Percentiles rank a stretch among this genome's conserved stretches.
These are phyloP conservation scores for Xylaria sp. DNA, from an alignment of 2,329 filamentous ascomycete species.

Conservation along the genomic window DNA sequence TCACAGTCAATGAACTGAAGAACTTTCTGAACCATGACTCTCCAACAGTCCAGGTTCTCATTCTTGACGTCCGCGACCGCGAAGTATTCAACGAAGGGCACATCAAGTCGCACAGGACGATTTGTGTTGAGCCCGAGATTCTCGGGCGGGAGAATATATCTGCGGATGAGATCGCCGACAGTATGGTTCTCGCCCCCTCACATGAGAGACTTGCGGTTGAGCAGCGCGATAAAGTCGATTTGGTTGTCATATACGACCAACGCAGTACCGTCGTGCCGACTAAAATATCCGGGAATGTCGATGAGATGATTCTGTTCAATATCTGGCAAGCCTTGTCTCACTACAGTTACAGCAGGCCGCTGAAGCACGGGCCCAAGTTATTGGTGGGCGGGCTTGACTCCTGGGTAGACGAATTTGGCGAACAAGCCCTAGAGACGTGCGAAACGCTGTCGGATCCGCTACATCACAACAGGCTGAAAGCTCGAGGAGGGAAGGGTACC, in stretches of 20 bases:
- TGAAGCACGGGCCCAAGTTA: constrained; percentile 75
- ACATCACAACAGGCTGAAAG: constrained; percentile 13
- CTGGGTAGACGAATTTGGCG: constrained; percentile 83
- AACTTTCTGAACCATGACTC: constrained; percentile 64
- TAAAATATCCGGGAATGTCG: constrained; percentile 38
- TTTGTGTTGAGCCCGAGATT: constrained; percentile 85
- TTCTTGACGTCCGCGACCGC: constrained; percentile 84
- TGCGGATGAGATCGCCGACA: constrained; percentile 64
- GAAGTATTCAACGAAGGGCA: constrained; percentile 86
- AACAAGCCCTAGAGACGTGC: constrained; percentile 58
- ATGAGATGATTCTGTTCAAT: constrained; percentile 64
- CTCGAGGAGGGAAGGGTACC: constrained; percentile 24
- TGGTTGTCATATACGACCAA: constrained; percentile 91
- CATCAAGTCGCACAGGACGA: constrained; percentile 78
- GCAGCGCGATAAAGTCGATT: constrained; percentile 73
- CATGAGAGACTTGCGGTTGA: constrained; percentile 77
- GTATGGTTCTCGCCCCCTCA: constrained; percentile 70
- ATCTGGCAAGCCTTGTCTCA: constrained; percentile 80
- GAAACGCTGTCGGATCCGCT: constrained; percentile 18
- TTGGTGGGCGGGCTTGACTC: constrained; percentile 81
- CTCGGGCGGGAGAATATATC: constrained; percentile 69
- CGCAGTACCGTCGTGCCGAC: constrained; percentile 55
- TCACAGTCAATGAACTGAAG: constrained; percentile 71
- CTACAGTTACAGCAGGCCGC: constrained; percentile 77
- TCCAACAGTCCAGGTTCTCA: constrained; percentile 64